Conservation (phyloP, 106 monocot genomes). For the Posidonia australis region DNA sequence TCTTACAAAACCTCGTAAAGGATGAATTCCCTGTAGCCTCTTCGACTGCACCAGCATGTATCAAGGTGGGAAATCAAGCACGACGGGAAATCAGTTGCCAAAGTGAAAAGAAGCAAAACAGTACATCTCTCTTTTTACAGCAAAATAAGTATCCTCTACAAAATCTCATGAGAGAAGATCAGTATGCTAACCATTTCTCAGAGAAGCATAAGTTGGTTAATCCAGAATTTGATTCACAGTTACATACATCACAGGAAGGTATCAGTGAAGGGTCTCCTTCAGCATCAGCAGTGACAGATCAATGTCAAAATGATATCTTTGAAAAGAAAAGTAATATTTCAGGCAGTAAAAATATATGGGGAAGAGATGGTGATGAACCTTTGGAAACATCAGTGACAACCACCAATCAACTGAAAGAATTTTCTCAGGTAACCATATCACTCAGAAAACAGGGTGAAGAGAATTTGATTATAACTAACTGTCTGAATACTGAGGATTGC, state of each 20-base stretch:
- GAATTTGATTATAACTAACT: no score
- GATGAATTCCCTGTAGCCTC: constrained; percentile 10
- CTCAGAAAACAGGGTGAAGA: no score
- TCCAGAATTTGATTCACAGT: constrained; percentile 10
- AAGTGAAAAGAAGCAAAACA: constrained; percentile 8
- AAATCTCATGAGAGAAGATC: not conserved
- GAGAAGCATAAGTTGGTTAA: not conserved
- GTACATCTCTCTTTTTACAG: constrained; percentile 4
- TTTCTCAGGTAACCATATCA: not conserved
- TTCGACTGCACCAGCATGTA: constrained; percentile 13
- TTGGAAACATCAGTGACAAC: constrained; percentile 9
- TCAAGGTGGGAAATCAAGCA: not conserved
- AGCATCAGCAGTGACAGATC: constrained; percentile 5
- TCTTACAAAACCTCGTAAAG: constrained; percentile 33
- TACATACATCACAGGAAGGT: constrained; percentile 7
- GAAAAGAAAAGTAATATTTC: constrained; percentile 4
- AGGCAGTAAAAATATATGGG: constrained; percentile 1
- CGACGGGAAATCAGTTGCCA: not conserved
- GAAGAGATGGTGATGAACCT: constrained; percentile 7
- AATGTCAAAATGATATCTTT: constrained; percentile 9
- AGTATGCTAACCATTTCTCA: not conserved
- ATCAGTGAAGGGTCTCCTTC: constrained; percentile 4
- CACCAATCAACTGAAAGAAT: constrained; percentile 11
- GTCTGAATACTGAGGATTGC: not conserved
- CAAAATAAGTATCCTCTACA: not conserved